Evolutionary conservation across 2,329 filamentous ascomycete genomes (phyloP), one percentile per base, ranked within the genome.

Genomic region (Trichoderma aggressivum): DNA sequence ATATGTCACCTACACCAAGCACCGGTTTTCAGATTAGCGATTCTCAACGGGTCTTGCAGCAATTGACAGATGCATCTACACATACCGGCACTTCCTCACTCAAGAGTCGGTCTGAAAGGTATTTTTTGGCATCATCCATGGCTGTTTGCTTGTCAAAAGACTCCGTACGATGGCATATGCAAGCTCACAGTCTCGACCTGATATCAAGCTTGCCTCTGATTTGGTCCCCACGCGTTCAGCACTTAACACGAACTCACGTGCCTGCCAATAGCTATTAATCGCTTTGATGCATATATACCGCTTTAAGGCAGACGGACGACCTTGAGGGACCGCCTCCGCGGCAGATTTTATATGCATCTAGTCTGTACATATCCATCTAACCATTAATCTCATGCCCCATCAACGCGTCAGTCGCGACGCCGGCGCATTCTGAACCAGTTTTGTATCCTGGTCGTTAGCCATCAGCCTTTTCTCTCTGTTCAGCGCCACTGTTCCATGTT

Each of bases 61-160:
- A 34, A 47, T 50, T 66, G 24, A 5, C 34, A 11, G 16, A n/a
- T 50, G 30, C 4, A 21, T 16, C 11, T 58, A 12, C 14, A 68
- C 88, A 78, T 81, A 95, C 92, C 73, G 91, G 87, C 74, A 89
- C 89, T 74, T 90, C 89, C 78, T 97, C 93, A 71, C 89, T 91
- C 74, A 97, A 85, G 71, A 97, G 87, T 77, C 91, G 89, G 75
- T 90, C 89, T 5, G 92, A 92, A 7, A 97, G 87, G 76, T 90
- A 95, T 70, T 89, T 90, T 74, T 85, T 89, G 78, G 93, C 90
- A 74, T 91, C 88, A 2, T 86, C 84, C 87, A 89, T 89, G 55
- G 18, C 21, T 16, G n/a, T 7, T n/a, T 30, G 5, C 10, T 18
- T 26, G 6, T 59, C 28, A 7, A 10, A 47, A 47, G 7, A 53